phyloP scores from a whole-genome alignment of 805 yeast genomes.

The Metschnikowia reukaufii region DNA sequence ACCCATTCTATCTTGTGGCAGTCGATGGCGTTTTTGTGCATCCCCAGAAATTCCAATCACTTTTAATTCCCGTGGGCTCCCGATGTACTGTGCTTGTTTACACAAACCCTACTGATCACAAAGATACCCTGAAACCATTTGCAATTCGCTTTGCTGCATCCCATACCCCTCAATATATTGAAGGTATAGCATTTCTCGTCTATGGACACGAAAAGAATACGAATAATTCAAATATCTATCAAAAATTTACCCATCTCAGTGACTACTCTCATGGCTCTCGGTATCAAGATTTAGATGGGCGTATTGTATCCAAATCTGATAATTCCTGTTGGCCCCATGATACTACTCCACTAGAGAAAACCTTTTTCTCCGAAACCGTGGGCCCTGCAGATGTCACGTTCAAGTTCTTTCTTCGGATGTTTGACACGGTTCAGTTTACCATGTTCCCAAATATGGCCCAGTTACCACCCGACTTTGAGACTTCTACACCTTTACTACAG shows the following conservation, averaged over 20 bases:
- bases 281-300: constrained; percentile 26
- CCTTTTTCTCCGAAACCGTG: not conserved
- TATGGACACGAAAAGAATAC: constrained; percentile 20
- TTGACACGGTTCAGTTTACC: constrained; percentile 28
- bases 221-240: not conserved
- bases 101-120: constrained; percentile 21
- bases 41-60: constrained; percentile 26
- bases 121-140: constrained; percentile 20
- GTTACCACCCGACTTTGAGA: constrained; percentile 24
- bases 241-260: not conserved
- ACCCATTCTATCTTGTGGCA: constrained; percentile 29
- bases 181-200: constrained; percentile 26
- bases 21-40: constrained; percentile 32
- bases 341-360: constrained; percentile 20
- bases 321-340: constrained; percentile 20
- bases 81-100: constrained; percentile 28
- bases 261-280: constrained; percentile 19
- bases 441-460: constrained; percentile 24
- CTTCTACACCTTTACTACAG: constrained; percentile 23
- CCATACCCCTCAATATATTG: constrained; percentile 29
- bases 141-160: constrained; percentile 30
- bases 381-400: constrained; percentile 28
- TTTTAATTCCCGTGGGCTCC: constrained; percentile 34
- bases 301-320: constrained; percentile 11
- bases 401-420: constrained; percentile 30